Evolutionary conservation across 2,329 filamentous ascomycete genomes (phyloP).

Genomic region (Cryoendolithus antarcticus): DNA sequence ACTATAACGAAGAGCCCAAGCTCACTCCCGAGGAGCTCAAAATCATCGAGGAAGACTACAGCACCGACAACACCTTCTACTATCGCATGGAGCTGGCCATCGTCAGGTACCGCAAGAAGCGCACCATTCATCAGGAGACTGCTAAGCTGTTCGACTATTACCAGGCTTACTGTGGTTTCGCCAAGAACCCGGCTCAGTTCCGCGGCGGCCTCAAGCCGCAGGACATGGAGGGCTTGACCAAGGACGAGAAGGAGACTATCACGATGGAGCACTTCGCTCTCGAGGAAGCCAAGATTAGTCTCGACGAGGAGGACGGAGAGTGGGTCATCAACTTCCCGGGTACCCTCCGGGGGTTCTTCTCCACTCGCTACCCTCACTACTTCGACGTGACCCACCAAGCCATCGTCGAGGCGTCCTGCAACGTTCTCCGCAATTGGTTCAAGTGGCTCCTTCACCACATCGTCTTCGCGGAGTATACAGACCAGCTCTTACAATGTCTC

Average conservation of each 20-base stretch:
- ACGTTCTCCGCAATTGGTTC: constrained; percentile 72
- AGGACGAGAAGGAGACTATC: constrained; percentile 48
- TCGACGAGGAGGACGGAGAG: constrained; percentile 38
- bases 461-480: constrained; percentile 69
- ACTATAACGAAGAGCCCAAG: constrained; percentile 69
- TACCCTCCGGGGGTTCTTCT: constrained; percentile 64
- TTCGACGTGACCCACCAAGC: constrained; percentile 22
- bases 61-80: constrained; percentile 31
- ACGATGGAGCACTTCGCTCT: constrained; percentile 41
- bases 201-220: constrained; percentile 29
- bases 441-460: constrained; percentile 76
- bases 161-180: constrained; percentile 70
- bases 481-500: constrained; percentile 55
- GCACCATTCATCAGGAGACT: constrained; percentile 56
- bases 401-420: constrained; percentile 46
- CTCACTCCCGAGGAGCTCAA: constrained; percentile 57
- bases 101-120: constrained; percentile 63
- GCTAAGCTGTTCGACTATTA: constrained; percentile 63
- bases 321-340: constrained; percentile 74
- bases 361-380: constrained; percentile 12
- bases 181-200: constrained; percentile 50
- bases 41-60: constrained; percentile 58
- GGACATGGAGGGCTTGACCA: constrained; percentile 30
- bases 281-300: constrained; percentile 26
- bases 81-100: constrained; percentile 79